A percentile compares a stretch with the other conserved stretches of the same genome.
Conservation (phyloP, 257 asterid species). For the Solanum boliviense region DNA sequence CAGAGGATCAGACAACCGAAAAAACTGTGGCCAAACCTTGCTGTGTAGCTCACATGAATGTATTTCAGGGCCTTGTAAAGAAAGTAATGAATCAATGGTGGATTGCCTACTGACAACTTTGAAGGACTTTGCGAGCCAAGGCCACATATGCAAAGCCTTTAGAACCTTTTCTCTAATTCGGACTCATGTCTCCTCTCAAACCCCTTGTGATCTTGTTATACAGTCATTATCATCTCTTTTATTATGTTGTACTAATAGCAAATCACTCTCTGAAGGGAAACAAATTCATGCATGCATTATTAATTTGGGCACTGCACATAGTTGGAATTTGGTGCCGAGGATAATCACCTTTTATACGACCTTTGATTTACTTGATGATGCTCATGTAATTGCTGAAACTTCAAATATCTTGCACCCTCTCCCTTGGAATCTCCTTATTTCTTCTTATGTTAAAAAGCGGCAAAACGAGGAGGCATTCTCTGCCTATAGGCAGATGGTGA, state of each 20-base stretch:
- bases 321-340: slow-evolving; percentile 43
- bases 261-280: slow-evolving; percentile 46
- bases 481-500: slow-evolving; percentile 47
- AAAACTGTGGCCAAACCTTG: background rate
- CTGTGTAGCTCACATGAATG: background rate
- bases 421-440: slow-evolving; percentile 76
- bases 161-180: slow-evolving; percentile 38
- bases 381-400: slow-evolving; percentile 28
- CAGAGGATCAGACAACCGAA: slow-evolving; percentile 4
- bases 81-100: slow-evolving; percentile 32
- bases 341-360: slow-evolving; percentile 47
- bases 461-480: slow-evolving; percentile 31
- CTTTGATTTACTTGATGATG: slow-evolving; percentile 32
- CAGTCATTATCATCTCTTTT: slow-evolving; percentile 55
- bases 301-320: slow-evolving; percentile 44
- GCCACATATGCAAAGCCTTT: slow-evolving; percentile 53
- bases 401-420: slow-evolving; percentile 43
- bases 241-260: slow-evolving; percentile 37
- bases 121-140: slow-evolving; percentile 47
- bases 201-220: slow-evolving; percentile 25
- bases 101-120: slow-evolving; percentile 40
- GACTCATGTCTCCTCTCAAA: slow-evolving; percentile 27
- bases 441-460: slow-evolving; percentile 47
- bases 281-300: slow-evolving; percentile 66
- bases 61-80: slow-evolving; percentile 6